Percentiles rank a stretch among this genome's conserved stretches.
Conservation (phyloP, 169 alveolate genomes). For the Eimeria acervulina region DNA sequence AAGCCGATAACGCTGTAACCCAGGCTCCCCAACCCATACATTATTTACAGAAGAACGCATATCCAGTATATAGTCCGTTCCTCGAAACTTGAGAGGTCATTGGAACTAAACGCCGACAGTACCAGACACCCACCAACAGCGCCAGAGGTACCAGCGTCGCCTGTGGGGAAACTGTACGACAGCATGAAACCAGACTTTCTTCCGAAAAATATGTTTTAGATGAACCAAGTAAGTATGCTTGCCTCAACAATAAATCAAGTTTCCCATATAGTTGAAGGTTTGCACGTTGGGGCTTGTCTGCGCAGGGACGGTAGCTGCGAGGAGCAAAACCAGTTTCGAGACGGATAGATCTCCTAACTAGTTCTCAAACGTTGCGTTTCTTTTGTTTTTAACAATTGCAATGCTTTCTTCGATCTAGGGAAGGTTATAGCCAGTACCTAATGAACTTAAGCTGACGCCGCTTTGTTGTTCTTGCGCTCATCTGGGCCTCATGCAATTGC, state of each 20-base stretch:
- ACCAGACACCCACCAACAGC: background rate
- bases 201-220: no score
- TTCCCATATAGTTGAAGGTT: background rate
- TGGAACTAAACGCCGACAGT: background rate
- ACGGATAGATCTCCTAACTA: background rate
- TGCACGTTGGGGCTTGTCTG: background rate
- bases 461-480: background rate
- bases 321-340: background rate
- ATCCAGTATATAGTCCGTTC: background rate
- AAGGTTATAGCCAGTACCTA: background rate
- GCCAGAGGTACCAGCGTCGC: background rate
- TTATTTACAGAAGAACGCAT: background rate
- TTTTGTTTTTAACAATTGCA: background rate
- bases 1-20: background rate
- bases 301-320: background rate
- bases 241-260: background rate
- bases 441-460: background rate
- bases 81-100: background rate
- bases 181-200: no score
- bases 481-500: background rate
- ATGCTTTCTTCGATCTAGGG: background rate
- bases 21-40: background rate
- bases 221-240: background rate
- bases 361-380: background rate
- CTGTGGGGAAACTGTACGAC: no score